Conservation (phyloP, 768 basidiomycete genomes). For the Trametes cingulata region DNA sequence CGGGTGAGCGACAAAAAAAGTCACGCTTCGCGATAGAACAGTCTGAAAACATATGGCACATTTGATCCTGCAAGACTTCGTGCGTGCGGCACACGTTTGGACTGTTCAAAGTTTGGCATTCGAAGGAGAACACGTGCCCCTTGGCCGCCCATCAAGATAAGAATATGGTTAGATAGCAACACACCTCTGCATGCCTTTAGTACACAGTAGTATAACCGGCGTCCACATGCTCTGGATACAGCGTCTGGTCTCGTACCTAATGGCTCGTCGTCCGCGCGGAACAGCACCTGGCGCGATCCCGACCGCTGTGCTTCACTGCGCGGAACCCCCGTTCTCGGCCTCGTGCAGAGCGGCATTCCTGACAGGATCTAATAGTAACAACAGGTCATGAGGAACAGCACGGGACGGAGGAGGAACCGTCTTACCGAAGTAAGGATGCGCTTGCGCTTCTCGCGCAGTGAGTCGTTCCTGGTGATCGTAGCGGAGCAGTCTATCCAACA, state of each 20-base stretch:
- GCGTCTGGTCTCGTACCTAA: conserved; percentile 10
- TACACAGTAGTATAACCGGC: conserved; percentile 12
- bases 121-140: conserved; percentile 8
- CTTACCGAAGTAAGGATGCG: conserved; percentile 89
- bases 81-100: conserved; percentile 16
- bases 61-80: conserved; percentile 15
- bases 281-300: background rate
- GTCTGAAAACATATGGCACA: conserved; percentile 16
- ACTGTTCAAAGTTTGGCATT: conserved; percentile 2
- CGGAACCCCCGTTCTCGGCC: conserved; percentile 65
- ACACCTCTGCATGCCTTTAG: conserved; percentile 17
- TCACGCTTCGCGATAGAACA: conserved; percentile 18
- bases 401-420: conserved; percentile 7
- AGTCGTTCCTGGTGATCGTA: conserved; percentile 98
- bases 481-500: conserved; percentile 91
- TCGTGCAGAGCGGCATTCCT: conserved; percentile 54
- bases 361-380: conserved; percentile 62
- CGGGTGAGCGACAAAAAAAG: background rate
- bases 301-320: conserved; percentile 26
- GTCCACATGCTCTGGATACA: conserved; percentile 16
- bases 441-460: conserved; percentile 91
- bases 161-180: conserved; percentile 19
- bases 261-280: conserved; percentile 2
- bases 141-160: conserved; percentile 15
- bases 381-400: conserved; percentile 23